Base-by-base conservation (phyloP, 371 early-diverging fungal genomes). In the Mortierella sp. region DNA sequence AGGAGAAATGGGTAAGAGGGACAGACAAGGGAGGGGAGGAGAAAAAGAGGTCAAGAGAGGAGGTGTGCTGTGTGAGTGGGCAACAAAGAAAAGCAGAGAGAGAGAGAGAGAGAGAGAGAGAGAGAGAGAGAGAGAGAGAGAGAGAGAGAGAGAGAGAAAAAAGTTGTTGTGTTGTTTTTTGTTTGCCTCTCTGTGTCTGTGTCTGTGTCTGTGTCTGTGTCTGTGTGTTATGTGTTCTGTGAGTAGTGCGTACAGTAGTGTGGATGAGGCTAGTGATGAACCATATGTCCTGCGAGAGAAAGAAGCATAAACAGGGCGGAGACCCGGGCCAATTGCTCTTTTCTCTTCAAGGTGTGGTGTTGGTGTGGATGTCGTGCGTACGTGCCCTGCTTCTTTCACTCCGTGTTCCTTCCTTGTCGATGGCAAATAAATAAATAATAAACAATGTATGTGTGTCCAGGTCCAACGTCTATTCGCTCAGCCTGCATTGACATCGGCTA, bases 311-410 rank as follows among this genome's bases (percentile, higher is more conserved):
- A 38, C 28, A 13, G n/a, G 28, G 28, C 21, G 28, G 50, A 44
- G 48, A 72, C 72, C 47, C 52, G 19, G 31, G 54, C 31, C 47
- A 52, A 52, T 52, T 52, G 73, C 73, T 73, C 73, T 52, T 24
- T 48, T n/a, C 26, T 19, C 34, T 16, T 16, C 38, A 34, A 19
- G 19, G 65, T 63, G 65, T 34, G 63, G 38, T 63, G 63, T 38
- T 63, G 31, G 34, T 34, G 65, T 63, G 9, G 31, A 21, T 68
- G 21, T 68, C 10, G 55, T 68, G 68, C 16, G 58, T 11, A 26
- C 8, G 68, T 68, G 68, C 68, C 68, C 44, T 68, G 68, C 24
- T 42, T 68, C 42, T 60, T 5, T 60, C 31, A 19, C 63, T 63
- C 31, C 63, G 34, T 42, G 68, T 34, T 38, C 68, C 34, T 14